Percentiles rank a stretch among this genome's conserved stretches.
These are phyloP conservation scores for Pseudocercospora fuligena DNA, from an alignment of 2,329 filamentous ascomycete species.

Conservation along the genomic window DNA sequence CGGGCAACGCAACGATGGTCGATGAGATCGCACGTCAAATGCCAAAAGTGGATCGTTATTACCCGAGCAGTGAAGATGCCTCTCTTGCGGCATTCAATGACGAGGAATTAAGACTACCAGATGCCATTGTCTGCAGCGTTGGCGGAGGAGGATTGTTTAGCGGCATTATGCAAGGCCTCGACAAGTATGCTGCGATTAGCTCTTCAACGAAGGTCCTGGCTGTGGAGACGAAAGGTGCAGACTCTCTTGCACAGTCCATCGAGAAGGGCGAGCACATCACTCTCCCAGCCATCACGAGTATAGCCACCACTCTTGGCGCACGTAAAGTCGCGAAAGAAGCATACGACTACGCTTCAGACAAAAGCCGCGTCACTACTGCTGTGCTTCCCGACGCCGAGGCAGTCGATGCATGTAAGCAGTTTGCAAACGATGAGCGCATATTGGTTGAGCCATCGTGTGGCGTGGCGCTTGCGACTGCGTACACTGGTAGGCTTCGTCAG, in stretches of 20 bases:
- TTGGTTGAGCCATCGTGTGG: conserved; percentile 87
- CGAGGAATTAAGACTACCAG: conserved; percentile 49
- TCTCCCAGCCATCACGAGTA: conserved; percentile 72
- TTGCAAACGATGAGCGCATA: conserved; percentile 80
- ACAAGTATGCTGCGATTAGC: conserved; percentile 45
- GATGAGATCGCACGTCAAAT: conserved; percentile 54
- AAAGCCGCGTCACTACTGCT: conserved; percentile 60
- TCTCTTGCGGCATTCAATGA: neutral
- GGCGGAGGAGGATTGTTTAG: conserved; percentile 82
- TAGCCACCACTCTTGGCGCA: conserved; percentile 77
- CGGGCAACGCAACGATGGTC: conserved; percentile 65
- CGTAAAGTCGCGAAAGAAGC: conserved; percentile 69
- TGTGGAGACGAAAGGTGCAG: conserved; percentile 76
- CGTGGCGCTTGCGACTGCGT: conserved; percentile 73
- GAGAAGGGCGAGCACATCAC: conserved; percentile 59
- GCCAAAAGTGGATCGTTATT: conserved; percentile 28
- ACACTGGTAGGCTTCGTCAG: conserved; percentile 65
- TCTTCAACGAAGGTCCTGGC: conserved; percentile 63
- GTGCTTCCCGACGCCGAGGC: conserved; percentile 79
- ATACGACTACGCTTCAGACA: conserved; percentile 63
- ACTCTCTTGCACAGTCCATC: conserved; percentile 69
- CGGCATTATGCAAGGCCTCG: conserved; percentile 73
- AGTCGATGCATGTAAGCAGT: conserved; percentile 73
- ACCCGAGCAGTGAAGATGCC: neutral
- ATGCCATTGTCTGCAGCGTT: conserved; percentile 76